Evolutionary conservation across 1,284 basidiomycete species (phyloP).

Genomic region (Schizophyllum amplum): DNA sequence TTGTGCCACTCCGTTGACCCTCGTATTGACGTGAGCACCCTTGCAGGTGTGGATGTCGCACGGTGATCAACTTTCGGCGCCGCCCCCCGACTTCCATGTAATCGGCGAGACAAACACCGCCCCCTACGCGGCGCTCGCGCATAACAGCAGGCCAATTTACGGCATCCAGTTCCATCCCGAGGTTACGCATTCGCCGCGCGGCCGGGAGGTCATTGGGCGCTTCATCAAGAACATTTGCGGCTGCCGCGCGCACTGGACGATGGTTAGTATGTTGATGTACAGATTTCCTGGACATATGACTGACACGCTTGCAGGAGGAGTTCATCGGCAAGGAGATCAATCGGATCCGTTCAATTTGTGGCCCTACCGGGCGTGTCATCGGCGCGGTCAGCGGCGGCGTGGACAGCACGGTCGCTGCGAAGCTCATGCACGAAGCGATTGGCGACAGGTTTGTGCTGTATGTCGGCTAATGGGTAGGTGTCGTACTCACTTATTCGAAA

Average conservation of each 20-base stretch:
- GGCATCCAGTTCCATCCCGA: conserved; percentile 99
- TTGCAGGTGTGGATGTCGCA: conserved; percentile 99
- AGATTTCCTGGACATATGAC: background rate
- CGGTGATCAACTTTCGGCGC: conserved; percentile 85
- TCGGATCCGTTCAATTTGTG: conserved; percentile 93
- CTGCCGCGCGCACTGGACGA: conserved; percentile 87
- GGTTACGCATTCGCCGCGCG: conserved; percentile 90
- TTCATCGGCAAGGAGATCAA: conserved; percentile 98
- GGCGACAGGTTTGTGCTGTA: conserved; percentile 74
- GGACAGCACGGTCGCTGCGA: conserved; percentile 96
- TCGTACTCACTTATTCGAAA: too few relatives aligned
- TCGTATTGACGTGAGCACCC: conserved; percentile 2
- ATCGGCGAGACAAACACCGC: conserved; percentile 86
- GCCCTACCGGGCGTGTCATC: conserved; percentile 91
- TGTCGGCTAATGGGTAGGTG: conserved; percentile 2
- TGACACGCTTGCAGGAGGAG: conserved; percentile 56
- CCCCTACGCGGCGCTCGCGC: conserved; percentile 91
- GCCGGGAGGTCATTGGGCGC: conserved; percentile 84
- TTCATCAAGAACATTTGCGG: conserved; percentile 86
- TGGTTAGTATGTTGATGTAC: conserved; percentile 44
- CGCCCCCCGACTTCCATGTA: conserved; percentile 81
- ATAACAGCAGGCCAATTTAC: conserved; percentile 85
- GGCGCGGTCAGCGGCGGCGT: conserved; percentile 98
- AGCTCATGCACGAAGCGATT: conserved; percentile 99
- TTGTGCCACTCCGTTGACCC: conserved; percentile 1